Base-by-base conservation (phyloP, 176 grass and related monocot species). In the Themeda triandra region DNA sequence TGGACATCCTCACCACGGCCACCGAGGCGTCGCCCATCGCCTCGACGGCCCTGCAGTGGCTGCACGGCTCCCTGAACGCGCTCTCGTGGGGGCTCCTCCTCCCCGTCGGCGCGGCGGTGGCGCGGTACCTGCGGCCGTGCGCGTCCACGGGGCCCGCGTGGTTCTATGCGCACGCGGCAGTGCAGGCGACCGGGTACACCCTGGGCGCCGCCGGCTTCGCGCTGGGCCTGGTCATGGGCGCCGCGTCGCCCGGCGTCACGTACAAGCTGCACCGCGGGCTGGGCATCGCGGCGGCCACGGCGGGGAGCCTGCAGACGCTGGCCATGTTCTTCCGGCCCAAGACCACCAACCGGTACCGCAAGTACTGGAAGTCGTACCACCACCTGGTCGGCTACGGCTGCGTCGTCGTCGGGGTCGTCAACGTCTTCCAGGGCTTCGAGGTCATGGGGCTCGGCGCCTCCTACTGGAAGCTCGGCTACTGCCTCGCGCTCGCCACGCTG, bases 321-420 rank as follows among this genome's bases (percentile, higher is more conserved):
- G 97, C 97, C 35, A n/a, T 99, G 44, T 73, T 99, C 49, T 94
- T 99, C 91, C 83, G 90, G 81, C 97, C 93, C 36, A 96, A 96
- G 93, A 96, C 97, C 46, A 99, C 97, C 18, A 94, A 99, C 89
- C 78, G 86, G 66, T 99, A 88, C 89, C 85, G 97, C 40, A 99
- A 99, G 76, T 99, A 99, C 85, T 99, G 97, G 97, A 99, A 99
- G 86, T 99, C 97, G 75, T 99, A 99, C 90, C 97, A 99, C 93
- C 97, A 99, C 84, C 92, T 99, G 44, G 81, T 99, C 0, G 97
- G 97, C 3, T 99, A 99, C 78, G 92, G 97, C 40, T 96, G 89
- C 87, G 88, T 91, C 27, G 97, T 99, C 54, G 60, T 99, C 48
- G 97, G 97, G 19, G 97, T 96, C 66, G 97, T 96, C 54, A 99